Conservation (phyloP, 192 early-diverging fungal genomes). For the Geosiphon pyriformis region DNA sequence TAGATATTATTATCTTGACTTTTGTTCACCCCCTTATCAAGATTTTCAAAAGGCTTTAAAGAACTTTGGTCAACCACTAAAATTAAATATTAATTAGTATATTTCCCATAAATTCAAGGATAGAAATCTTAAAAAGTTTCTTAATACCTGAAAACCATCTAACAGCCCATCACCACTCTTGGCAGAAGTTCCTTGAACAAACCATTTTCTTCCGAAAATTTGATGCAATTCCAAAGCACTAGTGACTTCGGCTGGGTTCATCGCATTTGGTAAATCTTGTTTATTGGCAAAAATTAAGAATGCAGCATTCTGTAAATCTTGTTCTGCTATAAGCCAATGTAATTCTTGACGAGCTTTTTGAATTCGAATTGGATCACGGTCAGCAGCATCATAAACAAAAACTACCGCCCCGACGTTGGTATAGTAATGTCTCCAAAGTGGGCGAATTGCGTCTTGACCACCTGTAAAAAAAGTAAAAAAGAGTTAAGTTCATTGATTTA, state of each 20-base stretch:
- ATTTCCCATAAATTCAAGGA: too few species aligned
- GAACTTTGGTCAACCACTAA: too few species aligned
- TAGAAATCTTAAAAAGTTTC: constrained; percentile 62
- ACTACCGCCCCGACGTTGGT: constrained; percentile 53
- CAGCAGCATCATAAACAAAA: constrained; percentile 96
- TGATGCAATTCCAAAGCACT: constrained; percentile 85
- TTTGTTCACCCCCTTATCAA: too few species aligned
- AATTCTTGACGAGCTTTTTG: constrained; percentile 91
- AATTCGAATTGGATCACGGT: constrained; percentile 92
- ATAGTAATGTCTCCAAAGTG: constrained; percentile 95
- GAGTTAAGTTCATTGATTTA: neutral
- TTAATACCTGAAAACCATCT: constrained; percentile 95
- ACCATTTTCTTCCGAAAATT: constrained; percentile 80
- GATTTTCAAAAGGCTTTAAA: too few species aligned
- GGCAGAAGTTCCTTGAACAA: constrained; percentile 90
- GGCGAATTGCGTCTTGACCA: constrained; percentile 97
- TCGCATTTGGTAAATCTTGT: constrained; percentile 96
- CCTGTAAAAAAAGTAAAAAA: constrained; percentile 56
- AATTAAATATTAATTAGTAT: too few species aligned
- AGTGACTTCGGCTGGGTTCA: constrained; percentile 88
- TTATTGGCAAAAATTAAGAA: constrained; percentile 98
- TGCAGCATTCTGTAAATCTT: constrained; percentile 86
- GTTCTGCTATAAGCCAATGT: constrained; percentile 90
- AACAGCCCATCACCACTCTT: constrained; percentile 93
- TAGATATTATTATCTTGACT: too few species aligned